Percentiles rank a stretch among this genome's conserved stretches.
These are phyloP conservation scores for Phoma sp. DNA, from an alignment of 2,329 filamentous ascomycete genomes.

Conservation along the genomic window DNA sequence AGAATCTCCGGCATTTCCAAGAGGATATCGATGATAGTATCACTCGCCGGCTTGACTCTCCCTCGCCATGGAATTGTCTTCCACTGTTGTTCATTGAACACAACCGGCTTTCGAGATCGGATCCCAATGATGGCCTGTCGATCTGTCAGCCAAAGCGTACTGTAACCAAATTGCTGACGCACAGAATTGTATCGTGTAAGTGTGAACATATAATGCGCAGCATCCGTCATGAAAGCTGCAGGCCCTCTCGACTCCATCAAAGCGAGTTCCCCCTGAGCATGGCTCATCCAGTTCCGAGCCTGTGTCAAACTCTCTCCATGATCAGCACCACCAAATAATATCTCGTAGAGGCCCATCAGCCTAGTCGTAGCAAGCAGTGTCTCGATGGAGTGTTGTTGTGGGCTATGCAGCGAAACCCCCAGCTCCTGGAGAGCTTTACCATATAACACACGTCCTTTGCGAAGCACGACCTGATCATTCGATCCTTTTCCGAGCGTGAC, in stretches of 20 bases:
- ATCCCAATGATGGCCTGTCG: conserved; percentile 29
- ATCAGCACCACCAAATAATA: conserved; percentile 42
- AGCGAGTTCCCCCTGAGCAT: conserved; percentile 37
- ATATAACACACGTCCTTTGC: conserved; percentile 35
- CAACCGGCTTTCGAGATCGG: conserved; percentile 48
- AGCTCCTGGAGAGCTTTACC: conserved; percentile 35
- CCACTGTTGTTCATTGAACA: conserved; percentile 44
- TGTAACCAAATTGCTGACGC: background rate
- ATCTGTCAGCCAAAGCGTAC: background rate
- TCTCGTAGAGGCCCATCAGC: conserved; percentile 21
- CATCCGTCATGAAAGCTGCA: conserved; percentile 20
- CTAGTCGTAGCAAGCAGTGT: conserved; percentile 36
- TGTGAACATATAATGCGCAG: conserved; percentile 31
- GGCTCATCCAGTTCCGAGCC: conserved; percentile 38
- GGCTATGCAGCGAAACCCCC: conserved; percentile 27
- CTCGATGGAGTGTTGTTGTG: conserved; percentile 24
- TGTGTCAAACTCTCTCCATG: conserved; percentile 22
- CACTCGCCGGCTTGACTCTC: conserved; percentile 42
- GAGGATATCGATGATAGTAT: conserved; percentile 45
- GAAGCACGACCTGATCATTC: conserved; percentile 23
- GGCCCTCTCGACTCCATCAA: conserved; percentile 32
- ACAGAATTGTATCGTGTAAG: conserved; percentile 27
- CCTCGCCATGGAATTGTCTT: conserved; percentile 47
- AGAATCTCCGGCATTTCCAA: conserved; percentile 42
- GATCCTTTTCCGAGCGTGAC: conserved; percentile 31